Conservation (phyloP, 257 asterid species). For the Osmanthus fragrans region DNA sequence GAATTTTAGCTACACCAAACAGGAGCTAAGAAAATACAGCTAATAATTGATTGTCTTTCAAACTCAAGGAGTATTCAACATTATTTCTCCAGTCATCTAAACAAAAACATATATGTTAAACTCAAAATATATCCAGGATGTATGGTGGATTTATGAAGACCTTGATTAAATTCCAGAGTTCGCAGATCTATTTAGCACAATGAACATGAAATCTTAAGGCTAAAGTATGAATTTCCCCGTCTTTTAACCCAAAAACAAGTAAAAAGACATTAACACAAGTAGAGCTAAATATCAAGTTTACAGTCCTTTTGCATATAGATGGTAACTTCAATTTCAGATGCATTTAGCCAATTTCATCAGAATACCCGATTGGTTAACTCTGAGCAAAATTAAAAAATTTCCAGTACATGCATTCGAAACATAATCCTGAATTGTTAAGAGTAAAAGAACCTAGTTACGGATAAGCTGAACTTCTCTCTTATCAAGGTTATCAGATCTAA, state of each 20-base stretch:
- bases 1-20: no score
- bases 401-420: not conserved
- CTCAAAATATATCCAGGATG: not conserved
- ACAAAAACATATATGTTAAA: not conserved
- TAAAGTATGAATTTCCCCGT: not conserved
- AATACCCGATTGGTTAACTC: not conserved
- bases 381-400: no score
- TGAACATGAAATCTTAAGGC: not conserved
- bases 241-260: not conserved
- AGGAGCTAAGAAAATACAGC: not conserved
- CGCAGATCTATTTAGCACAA: not conserved
- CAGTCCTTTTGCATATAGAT: not conserved
- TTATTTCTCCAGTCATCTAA: not conserved
- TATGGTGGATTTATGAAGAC: not conserved
- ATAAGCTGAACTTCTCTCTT: not conserved
- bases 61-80: not conserved
- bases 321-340: not conserved
- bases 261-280: not conserved
- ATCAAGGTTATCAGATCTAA: not conserved
- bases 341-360: not conserved
- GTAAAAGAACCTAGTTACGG: not conserved
- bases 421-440: not conserved
- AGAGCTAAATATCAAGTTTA: not conserved
- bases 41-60: not conserved
- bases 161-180: not conserved